Conservation (phyloP, 768 basidiomycete species). For the Termitomyces sp. region DNA sequence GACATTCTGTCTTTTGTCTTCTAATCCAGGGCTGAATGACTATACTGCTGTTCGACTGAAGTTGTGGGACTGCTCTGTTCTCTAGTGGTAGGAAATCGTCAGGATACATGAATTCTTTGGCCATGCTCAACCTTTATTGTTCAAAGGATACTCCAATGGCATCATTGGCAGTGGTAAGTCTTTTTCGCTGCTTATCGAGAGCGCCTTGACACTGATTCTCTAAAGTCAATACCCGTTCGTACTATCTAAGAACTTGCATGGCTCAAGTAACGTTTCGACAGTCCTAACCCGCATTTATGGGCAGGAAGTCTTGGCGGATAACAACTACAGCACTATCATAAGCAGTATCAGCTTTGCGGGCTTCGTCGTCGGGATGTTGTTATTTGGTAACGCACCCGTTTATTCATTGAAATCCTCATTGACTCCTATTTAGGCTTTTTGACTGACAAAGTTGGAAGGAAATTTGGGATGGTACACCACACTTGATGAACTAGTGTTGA, state of each 20-base stretch:
- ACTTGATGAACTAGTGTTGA: neutral
- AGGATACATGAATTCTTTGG: neutral
- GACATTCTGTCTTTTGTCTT: neutral
- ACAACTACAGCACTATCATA: conserved; percentile 61
- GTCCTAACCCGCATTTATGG: conserved; percentile 72
- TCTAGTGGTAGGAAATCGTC: conserved; percentile 59
- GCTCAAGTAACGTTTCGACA: conserved; percentile 19
- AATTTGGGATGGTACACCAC: conserved; percentile 73
- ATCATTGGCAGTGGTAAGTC: conserved; percentile 69
- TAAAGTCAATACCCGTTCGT: conserved; percentile 64
- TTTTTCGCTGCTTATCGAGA: neutral
- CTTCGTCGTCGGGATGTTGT: conserved; percentile 76
- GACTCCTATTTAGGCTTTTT: conserved; percentile 42
- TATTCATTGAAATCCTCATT: neutral
- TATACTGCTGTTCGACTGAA: conserved; percentile 15
- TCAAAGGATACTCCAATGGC: conserved; percentile 72
- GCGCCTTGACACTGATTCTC: neutral
- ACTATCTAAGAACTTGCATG: neutral
- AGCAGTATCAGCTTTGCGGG: conserved; percentile 76
- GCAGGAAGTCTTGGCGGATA: conserved; percentile 35
- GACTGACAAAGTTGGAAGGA: conserved; percentile 80
- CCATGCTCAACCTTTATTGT: neutral
- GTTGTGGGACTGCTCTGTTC: conserved; percentile 83
- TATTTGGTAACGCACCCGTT: conserved; percentile 44
- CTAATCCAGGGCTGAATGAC: neutral